Conservation (phyloP, 371 early-diverging fungal genomes). For the Haplosporangium sp. region DNA sequence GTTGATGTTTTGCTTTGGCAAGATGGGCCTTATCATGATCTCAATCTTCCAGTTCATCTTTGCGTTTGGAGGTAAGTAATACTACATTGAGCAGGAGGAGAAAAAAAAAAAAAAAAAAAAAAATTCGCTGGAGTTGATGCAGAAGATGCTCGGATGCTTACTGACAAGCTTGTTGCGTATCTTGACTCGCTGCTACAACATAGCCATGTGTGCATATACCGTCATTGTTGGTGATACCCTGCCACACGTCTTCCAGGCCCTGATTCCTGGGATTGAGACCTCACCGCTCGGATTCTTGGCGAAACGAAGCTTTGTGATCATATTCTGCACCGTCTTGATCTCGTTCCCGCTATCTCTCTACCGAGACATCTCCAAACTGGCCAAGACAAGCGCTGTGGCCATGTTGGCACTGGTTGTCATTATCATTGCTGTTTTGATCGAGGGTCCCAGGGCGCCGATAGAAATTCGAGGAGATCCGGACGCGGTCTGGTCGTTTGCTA, state of each 20-base stretch:
- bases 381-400: slow-evolving; percentile 83
- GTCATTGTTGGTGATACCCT: slow-evolving; percentile 86
- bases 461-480: slow-evolving; percentile 66
- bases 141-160: too few species aligned
- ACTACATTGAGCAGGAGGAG: too few species aligned
- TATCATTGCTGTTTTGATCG: slow-evolving; percentile 74
- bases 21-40: slow-evolving; percentile 73
- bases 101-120: neutral
- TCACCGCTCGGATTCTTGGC: slow-evolving; percentile 66
- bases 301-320: slow-evolving; percentile 68
- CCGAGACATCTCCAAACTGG: slow-evolving; percentile 83
- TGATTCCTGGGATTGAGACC: slow-evolving; percentile 68
- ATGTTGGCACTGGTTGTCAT: slow-evolving; percentile 80
- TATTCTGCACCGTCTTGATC: slow-evolving; percentile 72
- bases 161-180: neutral
- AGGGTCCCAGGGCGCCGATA: slow-evolving; percentile 70
- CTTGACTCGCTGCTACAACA: neutral
- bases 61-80: slow-evolving; percentile 80
- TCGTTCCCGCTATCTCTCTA: slow-evolving; percentile 83
- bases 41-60: slow-evolving; percentile 85
- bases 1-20: slow-evolving; percentile 80
- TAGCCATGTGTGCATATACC: slow-evolving; percentile 82
- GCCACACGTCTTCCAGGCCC: slow-evolving; percentile 76
- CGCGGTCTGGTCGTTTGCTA: slow-evolving; percentile 61
- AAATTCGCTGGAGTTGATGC: too few species aligned